phyloP scores from a whole-genome alignment of 2,329 filamentous ascomycete species.

The Colletotrichum incanum region DNA sequence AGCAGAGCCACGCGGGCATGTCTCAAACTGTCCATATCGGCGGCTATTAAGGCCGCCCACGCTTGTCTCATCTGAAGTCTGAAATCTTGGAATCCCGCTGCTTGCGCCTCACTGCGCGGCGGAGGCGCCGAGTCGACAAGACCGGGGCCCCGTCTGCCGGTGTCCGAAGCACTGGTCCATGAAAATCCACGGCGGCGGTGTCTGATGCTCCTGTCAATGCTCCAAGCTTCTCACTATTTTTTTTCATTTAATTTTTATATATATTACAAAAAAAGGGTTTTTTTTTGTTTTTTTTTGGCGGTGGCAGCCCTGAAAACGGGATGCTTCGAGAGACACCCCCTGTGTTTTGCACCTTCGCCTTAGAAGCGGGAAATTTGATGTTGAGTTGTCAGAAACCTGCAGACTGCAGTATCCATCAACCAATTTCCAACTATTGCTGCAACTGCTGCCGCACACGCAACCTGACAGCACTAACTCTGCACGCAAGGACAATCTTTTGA shows the following conservation, averaged over 20 bases:
- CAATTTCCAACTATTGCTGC: slow-evolving; percentile 2
- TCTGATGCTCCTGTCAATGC: neutral
- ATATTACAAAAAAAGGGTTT: too few relatives aligned
- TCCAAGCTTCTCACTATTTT: neutral
- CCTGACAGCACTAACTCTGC: neutral
- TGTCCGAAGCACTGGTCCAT: neutral
- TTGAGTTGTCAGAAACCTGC: slow-evolving; percentile 23
- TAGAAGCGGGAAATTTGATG: slow-evolving; percentile 14
- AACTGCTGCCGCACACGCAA: neutral
- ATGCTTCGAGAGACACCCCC: neutral
- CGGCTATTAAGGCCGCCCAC: neutral
- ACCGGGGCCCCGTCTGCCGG: neutral
- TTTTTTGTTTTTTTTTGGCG: too few relatives aligned
- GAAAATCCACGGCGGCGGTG: neutral
- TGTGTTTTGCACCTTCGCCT: neutral
- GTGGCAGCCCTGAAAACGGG: neutral
- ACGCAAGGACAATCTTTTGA: slow-evolving; percentile 4
- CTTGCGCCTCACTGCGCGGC: neutral
- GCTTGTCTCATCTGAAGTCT: slow-evolving; percentile 1
- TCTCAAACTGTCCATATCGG: neutral
- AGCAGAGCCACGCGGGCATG: neutral
- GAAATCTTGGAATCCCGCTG: neutral
- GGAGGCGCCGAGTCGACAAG: neutral
- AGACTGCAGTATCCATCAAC: slow-evolving; percentile 7
- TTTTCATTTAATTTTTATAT: too few relatives aligned